Percentiles rank a stretch among this genome's conserved stretches.
Conservation (phyloP, 2,329 filamentous ascomycete genomes). For the Rhexocercosporidium sp. region DNA sequence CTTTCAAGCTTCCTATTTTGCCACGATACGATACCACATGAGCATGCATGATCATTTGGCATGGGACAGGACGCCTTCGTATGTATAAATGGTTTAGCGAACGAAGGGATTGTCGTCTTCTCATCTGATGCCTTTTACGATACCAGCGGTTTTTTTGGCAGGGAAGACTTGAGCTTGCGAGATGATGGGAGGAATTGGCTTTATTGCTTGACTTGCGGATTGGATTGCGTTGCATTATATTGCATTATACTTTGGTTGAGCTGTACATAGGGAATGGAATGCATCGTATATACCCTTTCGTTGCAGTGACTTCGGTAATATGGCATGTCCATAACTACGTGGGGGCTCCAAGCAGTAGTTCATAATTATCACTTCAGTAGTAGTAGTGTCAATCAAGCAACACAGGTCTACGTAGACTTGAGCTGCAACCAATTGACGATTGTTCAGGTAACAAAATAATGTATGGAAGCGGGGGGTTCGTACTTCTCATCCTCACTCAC, state of each 20-base stretch:
- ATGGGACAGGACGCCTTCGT: conserved; percentile 9
- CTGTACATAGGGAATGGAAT: conserved; percentile 16
- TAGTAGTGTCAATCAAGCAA: too few species aligned
- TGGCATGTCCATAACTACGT: too few species aligned
- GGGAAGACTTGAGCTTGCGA: neutral
- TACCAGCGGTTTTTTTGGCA: conserved; percentile 19
- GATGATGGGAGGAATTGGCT: conserved; percentile 1
- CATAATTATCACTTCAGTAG: too few species aligned
- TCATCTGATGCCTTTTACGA: conserved; percentile 17
- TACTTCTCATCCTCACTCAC: too few species aligned
- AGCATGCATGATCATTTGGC: neutral
- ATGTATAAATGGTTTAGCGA: conserved; percentile 11
- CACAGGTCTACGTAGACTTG: too few species aligned
- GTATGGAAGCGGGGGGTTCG: too few species aligned
- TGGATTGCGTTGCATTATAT: neutral
- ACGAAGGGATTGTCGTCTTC: neutral
- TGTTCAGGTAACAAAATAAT: too few species aligned
- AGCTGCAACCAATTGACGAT: too few species aligned
- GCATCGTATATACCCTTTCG: neutral
- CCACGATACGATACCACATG: conserved; percentile 23
- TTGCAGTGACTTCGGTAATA: neutral
- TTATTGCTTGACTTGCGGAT: neutral
- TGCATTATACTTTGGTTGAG: neutral
- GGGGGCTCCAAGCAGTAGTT: too few species aligned
- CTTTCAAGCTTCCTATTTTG: conserved; percentile 16